Conservation (phyloP, 495 filamentous ascomycete genomes). For the Penicillium nucicola region DNA sequence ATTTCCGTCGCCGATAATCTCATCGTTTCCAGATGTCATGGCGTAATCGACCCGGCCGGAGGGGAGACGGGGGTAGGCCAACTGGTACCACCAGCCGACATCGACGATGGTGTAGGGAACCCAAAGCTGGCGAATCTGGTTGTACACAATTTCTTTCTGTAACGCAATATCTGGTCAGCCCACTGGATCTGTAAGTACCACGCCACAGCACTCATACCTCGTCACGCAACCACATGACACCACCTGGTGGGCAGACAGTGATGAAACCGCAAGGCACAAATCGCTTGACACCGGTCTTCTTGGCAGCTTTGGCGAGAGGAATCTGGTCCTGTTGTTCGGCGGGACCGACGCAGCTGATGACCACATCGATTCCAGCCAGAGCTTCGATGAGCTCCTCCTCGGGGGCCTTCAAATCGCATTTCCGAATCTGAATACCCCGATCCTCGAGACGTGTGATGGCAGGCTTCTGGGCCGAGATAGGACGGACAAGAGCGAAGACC, state of each 20-base stretch:
- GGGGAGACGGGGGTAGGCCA: conserved; percentile 47
- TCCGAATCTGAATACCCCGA: conserved; percentile 45
- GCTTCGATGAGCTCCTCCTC: conserved; percentile 46
- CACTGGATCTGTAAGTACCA: not conserved
- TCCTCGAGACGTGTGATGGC: conserved; percentile 38
- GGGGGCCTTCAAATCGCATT: conserved; percentile 42
- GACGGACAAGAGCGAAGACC: conserved; percentile 47
- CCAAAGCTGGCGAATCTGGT: conserved; percentile 48
- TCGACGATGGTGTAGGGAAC: conserved; percentile 62
- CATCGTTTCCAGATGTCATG: conserved; percentile 40
- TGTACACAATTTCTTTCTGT: conserved; percentile 55
- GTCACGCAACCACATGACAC: conserved; percentile 47
- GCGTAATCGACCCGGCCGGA: conserved; percentile 54
- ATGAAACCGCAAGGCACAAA: conserved; percentile 58
- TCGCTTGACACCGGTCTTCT: conserved; percentile 52
- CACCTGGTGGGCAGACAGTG: conserved; percentile 45
- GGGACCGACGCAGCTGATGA: conserved; percentile 52
- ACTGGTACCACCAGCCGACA: conserved; percentile 59
- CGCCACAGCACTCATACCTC: conserved; percentile 26
- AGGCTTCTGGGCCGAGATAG: conserved; percentile 47
- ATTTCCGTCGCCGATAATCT: conserved; percentile 51
- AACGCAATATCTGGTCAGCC: conserved; percentile 9
- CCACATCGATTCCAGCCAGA: conserved; percentile 47
- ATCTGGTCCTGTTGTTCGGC: conserved; percentile 48
- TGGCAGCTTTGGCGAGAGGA: conserved; percentile 51